phyloP scores from a whole-genome alignment of 441 rosid species.

The Populus trichocarpa region DNA sequence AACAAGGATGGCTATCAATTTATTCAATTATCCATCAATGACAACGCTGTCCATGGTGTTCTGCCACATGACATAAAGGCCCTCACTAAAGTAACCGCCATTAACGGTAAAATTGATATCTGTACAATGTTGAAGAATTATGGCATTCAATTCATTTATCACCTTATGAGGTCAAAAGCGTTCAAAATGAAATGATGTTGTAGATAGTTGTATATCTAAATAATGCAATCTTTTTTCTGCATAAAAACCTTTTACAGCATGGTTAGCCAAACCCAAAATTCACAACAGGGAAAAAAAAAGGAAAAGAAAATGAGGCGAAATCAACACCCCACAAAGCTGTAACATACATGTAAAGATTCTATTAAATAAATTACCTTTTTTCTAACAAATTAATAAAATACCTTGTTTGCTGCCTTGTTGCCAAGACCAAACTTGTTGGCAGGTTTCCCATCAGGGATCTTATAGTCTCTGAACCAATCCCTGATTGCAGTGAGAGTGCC shows the following conservation, averaged over 20 bases:
- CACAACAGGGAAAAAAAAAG: not conserved
- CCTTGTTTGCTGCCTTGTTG: conserved; percentile 81
- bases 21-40: not conserved
- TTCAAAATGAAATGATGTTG: not conserved
- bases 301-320: not conserved
- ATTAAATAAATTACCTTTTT: not conserved
- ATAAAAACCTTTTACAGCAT: not conserved
- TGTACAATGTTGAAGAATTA: not conserved
- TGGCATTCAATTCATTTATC: not conserved
- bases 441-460: conserved; percentile 96
- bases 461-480: conserved; percentile 96
- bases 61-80: not conserved
- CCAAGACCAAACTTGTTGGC: conserved; percentile 97
- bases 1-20: not conserved
- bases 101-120: too few species aligned
- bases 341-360: not conserved
- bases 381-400: not conserved
- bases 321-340: not conserved
- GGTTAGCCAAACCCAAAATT: not conserved
- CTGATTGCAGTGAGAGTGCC: conserved; percentile 85
- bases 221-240: not conserved
- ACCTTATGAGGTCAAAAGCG: not conserved
- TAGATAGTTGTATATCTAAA: not conserved
- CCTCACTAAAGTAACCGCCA: not conserved
- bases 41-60: not conserved